Evolutionary conservation across 1,284 basidiomycete genomes (phyloP).

Genomic region (Acaromyces ingoldii): DNA sequence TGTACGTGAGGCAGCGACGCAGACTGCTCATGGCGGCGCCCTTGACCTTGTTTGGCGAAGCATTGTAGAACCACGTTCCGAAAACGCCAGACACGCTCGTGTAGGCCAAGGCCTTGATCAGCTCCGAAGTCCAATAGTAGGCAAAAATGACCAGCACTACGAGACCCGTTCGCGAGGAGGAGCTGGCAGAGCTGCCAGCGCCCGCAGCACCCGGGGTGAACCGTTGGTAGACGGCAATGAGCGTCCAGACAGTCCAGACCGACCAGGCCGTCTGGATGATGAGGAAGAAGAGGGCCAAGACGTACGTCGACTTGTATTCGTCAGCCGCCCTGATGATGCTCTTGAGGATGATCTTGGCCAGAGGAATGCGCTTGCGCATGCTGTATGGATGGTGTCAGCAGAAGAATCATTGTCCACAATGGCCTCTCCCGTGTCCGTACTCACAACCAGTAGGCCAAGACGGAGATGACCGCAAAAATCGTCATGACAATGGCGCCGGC

Average conservation of each 20-base stretch:
- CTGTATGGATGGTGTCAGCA: background rate
- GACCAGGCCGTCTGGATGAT: constrained; percentile 35
- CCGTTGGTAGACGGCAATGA: constrained; percentile 39
- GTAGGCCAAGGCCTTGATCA: constrained; percentile 45
- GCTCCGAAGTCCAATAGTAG: constrained; percentile 23
- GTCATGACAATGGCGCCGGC: constrained; percentile 41
- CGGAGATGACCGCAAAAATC: constrained; percentile 40
- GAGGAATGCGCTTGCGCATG: constrained; percentile 24
- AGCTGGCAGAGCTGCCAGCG: constrained; percentile 20
- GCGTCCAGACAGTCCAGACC: constrained; percentile 37
- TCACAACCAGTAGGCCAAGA: constrained; percentile 43
- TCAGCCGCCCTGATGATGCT: constrained; percentile 37
- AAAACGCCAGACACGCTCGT: constrained; percentile 40
- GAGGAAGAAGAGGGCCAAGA: constrained; percentile 30
- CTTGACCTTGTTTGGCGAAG: constrained; percentile 58
- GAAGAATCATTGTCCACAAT: background rate
- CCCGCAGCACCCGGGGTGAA: constrained; percentile 31
- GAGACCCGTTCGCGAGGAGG: constrained; percentile 34
- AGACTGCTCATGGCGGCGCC: constrained; percentile 61
- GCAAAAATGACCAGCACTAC: constrained; percentile 40
- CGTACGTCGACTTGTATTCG: constrained; percentile 36
- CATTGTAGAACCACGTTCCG: constrained; percentile 39
- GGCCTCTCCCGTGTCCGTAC: constrained; percentile 29
- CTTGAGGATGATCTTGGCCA: constrained; percentile 37
- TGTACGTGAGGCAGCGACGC: constrained; percentile 73